These are phyloP conservation scores for Massarina eburnea DNA, from an alignment of 2,329 filamentous ascomycete genomes.

Conservation along the genomic window DNA sequence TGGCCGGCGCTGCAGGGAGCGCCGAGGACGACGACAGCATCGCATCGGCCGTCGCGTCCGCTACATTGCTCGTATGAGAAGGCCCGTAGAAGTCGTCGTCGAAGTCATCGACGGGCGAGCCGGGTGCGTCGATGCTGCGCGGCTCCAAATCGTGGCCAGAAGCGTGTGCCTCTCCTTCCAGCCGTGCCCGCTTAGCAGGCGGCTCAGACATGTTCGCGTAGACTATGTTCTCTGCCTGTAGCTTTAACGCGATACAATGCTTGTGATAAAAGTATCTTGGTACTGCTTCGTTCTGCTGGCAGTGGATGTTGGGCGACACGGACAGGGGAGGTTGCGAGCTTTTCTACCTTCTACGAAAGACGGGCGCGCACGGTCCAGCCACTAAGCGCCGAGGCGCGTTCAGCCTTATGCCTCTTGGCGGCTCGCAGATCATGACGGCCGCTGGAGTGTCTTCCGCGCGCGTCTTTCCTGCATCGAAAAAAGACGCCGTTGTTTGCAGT, in stretches of 20 bases:
- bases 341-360: slow-evolving; percentile 27
- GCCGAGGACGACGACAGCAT: slow-evolving; percentile 5
- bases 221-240: slow-evolving; percentile 27
- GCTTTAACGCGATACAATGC: slow-evolving; percentile 29
- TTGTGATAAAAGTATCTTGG: slow-evolving; percentile 25
- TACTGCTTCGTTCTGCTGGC: slow-evolving; percentile 29
- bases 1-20: slow-evolving; percentile 23
- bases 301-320: slow-evolving; percentile 27
- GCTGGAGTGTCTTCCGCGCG: not conserved
- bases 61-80: slow-evolving; percentile 27
- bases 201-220: slow-evolving; percentile 42
- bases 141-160: slow-evolving; percentile 36
- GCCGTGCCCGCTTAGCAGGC: slow-evolving; percentile 46
- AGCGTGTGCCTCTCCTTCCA: slow-evolving; percentile 37
- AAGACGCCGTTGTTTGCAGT: not conserved
- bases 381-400: slow-evolving; percentile 19
- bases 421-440: not conserved
- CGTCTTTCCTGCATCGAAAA: not conserved
- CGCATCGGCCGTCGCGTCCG: slow-evolving; percentile 8
- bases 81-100: slow-evolving; percentile 45
- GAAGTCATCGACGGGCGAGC: slow-evolving; percentile 43
- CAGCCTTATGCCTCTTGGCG: slow-evolving; percentile 21
- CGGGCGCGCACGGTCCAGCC: not conserved
- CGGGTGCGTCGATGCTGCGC: slow-evolving; percentile 35
- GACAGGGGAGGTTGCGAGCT: slow-evolving; percentile 19